Base-by-base conservation (phyloP, 495 filamentous ascomycete species). In the Annulohypoxylon moriforme region DNA sequence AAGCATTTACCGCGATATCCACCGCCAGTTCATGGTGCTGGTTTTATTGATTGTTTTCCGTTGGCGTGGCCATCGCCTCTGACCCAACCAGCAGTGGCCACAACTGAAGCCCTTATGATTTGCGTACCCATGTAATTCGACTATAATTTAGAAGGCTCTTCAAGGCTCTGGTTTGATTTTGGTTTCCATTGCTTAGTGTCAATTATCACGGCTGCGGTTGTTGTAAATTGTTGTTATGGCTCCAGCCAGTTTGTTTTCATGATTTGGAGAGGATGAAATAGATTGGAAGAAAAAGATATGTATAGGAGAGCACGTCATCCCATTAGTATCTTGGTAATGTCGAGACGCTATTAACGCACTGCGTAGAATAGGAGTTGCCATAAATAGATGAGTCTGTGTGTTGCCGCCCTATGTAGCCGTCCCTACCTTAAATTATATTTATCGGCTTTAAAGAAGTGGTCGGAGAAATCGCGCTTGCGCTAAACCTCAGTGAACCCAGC, bases 1-100 rank as follows among this genome's bases (percentile, higher is more conserved):
- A 62, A 69, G 56, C 36, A 62, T 47, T 49, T 59, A 36, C 66
- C 66, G 66, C 71, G 66, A 67, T 73, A 73, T 34, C 66, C 71
- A 62, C 61, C 33, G 22, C 38, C 29, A 33, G 44, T 52, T 55
- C 16, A 57, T 61, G 53, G 57, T 44, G 63, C 25, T 53, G 33
- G 56, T 27, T 47, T 18, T 46, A 57, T 69, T 62, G 27, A 69
- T 29, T 42, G 25, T 34, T 27, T 66, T 31, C 25, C 24, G 61
- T 59, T 66, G 34, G 27, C 31, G 27, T 65, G 34, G 55, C 38
- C 20, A 55, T 34, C 47, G 27, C 50, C 36, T 47, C 24, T 27
- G 42, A 36, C 20, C 61, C 61, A 69, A 59, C 71, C 61, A 68
- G 53, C 49, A 58, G 18, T 44, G 40, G 61, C 55, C 61, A 69